A percentile compares a stretch with the other conserved stretches of the same genome.
Conservation (phyloP, 179 eudicot species). For the Patellifolia procumbens region DNA sequence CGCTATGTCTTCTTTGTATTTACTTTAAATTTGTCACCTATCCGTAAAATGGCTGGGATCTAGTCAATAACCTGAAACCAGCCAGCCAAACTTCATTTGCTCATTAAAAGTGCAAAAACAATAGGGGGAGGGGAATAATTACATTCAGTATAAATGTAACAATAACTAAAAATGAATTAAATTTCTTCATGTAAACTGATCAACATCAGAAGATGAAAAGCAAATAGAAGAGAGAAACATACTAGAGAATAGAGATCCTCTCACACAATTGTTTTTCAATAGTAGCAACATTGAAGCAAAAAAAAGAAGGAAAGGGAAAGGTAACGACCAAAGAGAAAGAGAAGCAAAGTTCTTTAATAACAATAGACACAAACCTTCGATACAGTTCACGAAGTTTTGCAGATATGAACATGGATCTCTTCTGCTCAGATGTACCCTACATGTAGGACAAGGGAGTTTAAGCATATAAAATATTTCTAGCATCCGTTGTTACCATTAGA, state of each 20-base stretch:
- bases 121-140: not conserved
- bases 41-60: not conserved
- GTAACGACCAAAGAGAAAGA: not conserved
- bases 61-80: not conserved
- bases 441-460: constrained; percentile 11
- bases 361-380: constrained; percentile 50
- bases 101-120: not conserved
- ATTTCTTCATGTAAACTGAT: not conserved
- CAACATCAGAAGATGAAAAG: not conserved
- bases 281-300: not conserved
- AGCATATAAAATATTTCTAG: not conserved
- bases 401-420: constrained; percentile 38
- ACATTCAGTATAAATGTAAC: not conserved
- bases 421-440: constrained; percentile 43
- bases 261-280: not conserved
- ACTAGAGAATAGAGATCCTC: not conserved
- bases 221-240: not conserved
- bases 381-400: constrained; percentile 68
- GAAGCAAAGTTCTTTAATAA: not conserved
- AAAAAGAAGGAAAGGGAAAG: not conserved
- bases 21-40: too few species aligned
- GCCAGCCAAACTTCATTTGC: not conserved
- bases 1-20: not conserved
- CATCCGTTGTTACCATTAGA: not conserved
- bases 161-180: not conserved